Percentiles rank a stretch among this genome's conserved stretches.
Conservation (phyloP, 169 alveolate genomes). For the Plasmodium inui region DNA sequence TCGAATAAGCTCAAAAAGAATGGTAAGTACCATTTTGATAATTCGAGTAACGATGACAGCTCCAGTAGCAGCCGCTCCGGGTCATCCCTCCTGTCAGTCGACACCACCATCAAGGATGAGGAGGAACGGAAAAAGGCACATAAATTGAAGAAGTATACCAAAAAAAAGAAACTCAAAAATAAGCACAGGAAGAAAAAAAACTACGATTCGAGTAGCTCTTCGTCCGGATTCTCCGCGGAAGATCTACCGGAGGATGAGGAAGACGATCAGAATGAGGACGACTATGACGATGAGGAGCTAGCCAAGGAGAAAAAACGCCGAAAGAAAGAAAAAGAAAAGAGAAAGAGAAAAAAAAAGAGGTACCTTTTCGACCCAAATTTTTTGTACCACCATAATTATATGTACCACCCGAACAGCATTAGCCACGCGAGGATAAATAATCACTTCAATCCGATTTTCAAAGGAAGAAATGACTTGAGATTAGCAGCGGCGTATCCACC, state of each 20-base stretch:
- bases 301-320: neutral
- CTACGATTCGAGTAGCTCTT: conserved; percentile 30
- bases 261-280: neutral
- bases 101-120: neutral
- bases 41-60: neutral
- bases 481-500: neutral
- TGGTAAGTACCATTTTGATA: neutral
- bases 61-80: conserved; percentile 16
- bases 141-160: neutral
- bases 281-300: neutral
- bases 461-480: neutral
- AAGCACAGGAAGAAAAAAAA: conserved; percentile 33
- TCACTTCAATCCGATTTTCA: neutral
- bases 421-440: conserved; percentile 8
- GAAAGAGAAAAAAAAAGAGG: neutral
- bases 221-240: neutral
- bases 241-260: neutral
- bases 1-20: conserved; percentile 3
- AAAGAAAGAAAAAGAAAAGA: conserved; percentile 18
- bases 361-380: conserved; percentile 31
- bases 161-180: conserved; percentile 16
- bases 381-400: conserved; percentile 21
- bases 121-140: neutral
- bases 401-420: neutral
- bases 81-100: neutral